Evolutionary conservation across 2,329 filamentous ascomycete species (phyloP).

Genomic region (Thelonectria discophora): DNA sequence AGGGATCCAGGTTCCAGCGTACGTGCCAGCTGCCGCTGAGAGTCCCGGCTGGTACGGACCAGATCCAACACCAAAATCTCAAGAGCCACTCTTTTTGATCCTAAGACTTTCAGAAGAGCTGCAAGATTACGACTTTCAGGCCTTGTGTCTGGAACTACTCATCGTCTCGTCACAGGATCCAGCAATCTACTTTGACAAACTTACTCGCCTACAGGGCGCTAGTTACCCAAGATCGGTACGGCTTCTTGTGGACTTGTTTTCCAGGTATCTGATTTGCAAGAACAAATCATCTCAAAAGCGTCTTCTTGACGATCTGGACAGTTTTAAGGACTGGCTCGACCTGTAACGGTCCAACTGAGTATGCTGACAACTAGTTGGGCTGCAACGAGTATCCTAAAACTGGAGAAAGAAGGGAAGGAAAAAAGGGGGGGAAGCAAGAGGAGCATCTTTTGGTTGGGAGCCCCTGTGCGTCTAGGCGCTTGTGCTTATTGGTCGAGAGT

Average conservation of each 20-base stretch:
- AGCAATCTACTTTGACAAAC: background rate
- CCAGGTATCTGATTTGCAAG: background rate
- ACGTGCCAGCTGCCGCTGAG: background rate
- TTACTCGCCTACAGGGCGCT: background rate
- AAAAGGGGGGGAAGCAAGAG: no score
- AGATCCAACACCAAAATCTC: background rate
- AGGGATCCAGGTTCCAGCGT: background rate
- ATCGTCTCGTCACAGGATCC: background rate
- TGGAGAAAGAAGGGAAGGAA: no score
- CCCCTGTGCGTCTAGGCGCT: no score
- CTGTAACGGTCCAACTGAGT: no score
- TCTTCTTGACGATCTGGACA: no score
- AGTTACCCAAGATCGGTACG: background rate
- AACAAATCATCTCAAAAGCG: no score
- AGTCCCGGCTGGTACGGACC: background rate
- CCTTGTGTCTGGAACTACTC: background rate
- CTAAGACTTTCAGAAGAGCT: background rate
- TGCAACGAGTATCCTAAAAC: no score
- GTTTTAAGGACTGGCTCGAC: no score
- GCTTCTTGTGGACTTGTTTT: background rate
- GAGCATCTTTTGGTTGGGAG: no score
- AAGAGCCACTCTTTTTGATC: background rate
- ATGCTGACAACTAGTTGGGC: no score
- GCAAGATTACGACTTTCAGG: background rate
- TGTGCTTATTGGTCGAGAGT: no score